Percentiles rank a stretch among this genome's conserved stretches.
Conservation (phyloP, 257 asterid genomes). For the Misopates orontium region DNA sequence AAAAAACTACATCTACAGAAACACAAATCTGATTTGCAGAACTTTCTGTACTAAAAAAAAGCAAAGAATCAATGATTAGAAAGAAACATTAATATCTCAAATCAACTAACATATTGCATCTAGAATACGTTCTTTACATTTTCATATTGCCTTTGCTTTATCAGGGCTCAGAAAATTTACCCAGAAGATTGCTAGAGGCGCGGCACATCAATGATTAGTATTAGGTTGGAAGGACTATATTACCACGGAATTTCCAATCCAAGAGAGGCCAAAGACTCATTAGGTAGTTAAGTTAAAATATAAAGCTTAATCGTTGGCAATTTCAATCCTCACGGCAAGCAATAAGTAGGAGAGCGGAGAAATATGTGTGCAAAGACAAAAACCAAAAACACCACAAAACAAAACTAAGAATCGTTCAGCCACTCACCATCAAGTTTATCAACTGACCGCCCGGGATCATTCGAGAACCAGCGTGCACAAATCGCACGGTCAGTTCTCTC, state of each 20-base stretch:
- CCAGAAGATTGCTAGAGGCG: too few species aligned
- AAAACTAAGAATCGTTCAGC: too few species aligned
- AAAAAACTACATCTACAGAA: too few species aligned
- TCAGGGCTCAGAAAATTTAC: too few species aligned
- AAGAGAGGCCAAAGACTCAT: neutral
- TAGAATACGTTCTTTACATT: too few species aligned
- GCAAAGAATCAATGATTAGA: too few species aligned
- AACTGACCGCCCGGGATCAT: conserved; percentile 48
- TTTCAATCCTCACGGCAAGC: neutral
- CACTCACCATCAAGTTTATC: conserved; percentile 58
- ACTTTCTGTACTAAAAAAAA: too few species aligned
- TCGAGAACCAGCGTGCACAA: conserved; percentile 50
- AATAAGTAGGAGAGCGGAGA: conserved; percentile 10
- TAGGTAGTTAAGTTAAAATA: conserved; percentile 8
- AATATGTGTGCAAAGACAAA: conserved; percentile 15
- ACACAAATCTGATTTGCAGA: too few species aligned
- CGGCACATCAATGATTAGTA: neutral
- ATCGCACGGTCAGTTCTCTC: conserved; percentile 44
- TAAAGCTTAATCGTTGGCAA: neutral
- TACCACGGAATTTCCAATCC: neutral
- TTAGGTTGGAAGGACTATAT: conserved; percentile 8
- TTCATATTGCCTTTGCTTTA: too few species aligned
- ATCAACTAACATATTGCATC: too few species aligned
- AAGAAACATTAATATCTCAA: neutral
- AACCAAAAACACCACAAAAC: conserved; percentile 6